Evolutionary conservation across 257 asterid genomes (phyloP).

Genomic region (Solanum chilense): DNA sequence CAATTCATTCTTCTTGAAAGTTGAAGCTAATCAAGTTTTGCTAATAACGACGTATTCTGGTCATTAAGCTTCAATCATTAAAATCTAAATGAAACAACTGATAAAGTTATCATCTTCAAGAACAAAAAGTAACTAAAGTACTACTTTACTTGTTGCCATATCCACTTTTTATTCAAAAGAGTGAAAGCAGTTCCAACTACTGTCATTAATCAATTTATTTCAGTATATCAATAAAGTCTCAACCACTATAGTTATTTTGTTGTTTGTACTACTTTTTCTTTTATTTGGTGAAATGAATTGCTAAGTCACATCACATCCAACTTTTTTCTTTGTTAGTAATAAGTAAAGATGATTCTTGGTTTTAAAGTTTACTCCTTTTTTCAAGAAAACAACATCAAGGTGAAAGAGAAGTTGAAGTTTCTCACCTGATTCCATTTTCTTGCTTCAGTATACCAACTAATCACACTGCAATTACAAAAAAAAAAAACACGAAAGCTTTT

Average conservation of each 20-base stretch:
- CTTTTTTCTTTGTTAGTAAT: background rate
- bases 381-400: conserved; percentile 4
- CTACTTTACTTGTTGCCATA: conserved; percentile 9
- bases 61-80: background rate
- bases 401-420: conserved; percentile 7
- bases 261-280: background rate
- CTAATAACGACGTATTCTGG: background rate
- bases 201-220: background rate
- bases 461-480: conserved; percentile 38
- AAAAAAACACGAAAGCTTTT: background rate
- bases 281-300: background rate
- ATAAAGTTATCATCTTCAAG: background rate
- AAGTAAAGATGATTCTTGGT: background rate
- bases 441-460: conserved; percentile 73
- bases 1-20: background rate
- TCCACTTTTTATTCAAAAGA: background rate
- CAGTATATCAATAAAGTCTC: background rate
- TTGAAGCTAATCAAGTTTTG: background rate
- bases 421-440: conserved; percentile 84
- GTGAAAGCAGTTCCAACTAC: conserved; percentile 1
- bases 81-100: background rate
- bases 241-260: conserved; percentile 8
- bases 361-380: background rate
- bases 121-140: background rate
- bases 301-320: background rate